Evolutionary conservation across 2,329 filamentous ascomycete species (phyloP), one percentile per base, ranked within the genome.

Genomic region (Calonectria naviculata): DNA sequence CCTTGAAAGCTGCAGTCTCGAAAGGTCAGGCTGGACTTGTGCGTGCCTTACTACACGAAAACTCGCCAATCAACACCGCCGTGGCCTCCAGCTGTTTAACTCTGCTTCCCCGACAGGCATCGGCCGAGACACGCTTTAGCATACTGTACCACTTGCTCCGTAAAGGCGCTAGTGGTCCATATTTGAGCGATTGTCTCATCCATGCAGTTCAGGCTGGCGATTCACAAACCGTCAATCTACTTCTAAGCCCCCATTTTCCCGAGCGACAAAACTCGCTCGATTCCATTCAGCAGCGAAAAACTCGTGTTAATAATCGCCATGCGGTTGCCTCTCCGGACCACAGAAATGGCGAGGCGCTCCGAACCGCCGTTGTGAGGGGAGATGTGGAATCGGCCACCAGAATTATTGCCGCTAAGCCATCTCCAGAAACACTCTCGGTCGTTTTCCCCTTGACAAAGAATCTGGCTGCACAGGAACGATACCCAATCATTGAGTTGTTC

Each of bases 291-390:
- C 75, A 49, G 77, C 65, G 72, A 24, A 75, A 70, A 13, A 62
- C 69, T 31, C 75, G 83, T 71, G 76, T 83, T 7, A 81, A 79
- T 44, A 83, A 85, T 47, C 82, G 84, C 36, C 88, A 90, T 68
- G 85, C 85, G 21, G 83, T 85, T 7, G 89, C 89, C 8, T 89
- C 89, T 3, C 85, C 87, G 3, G 85, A 90, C 68, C 81, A 89
- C 71, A 87, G 86, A 60, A 84, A 84, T 5, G 89, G 88, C 0
- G 78, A 88, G 67, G 89, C 89, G 0, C 79, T 91, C 31, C 83
- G 85, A 31, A 82, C 85, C 12, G 88, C 89, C 0, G 84, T 90
- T 1, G 79, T 85, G 41, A 84, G 84, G 38, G 84, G 82, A 7
- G 85, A 89, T 67, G 70, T 82, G 2, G 74, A 81, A 1, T 85